Conservation (phyloP, 768 basidiomycete species). For the Panus rudis region DNA sequence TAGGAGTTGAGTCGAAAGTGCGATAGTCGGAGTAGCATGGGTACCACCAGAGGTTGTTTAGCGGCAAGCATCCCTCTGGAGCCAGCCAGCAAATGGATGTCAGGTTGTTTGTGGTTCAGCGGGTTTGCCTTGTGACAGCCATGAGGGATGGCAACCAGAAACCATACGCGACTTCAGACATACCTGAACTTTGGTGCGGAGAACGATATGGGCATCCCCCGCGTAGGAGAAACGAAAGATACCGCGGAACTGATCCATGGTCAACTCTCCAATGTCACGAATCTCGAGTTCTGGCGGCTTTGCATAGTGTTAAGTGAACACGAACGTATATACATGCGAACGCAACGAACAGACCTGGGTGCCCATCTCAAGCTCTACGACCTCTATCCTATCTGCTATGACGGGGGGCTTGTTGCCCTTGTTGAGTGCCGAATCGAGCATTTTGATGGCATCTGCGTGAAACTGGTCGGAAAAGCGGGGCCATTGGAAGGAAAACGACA, state of each 20-base stretch:
- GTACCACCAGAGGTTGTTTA: conserved; percentile 91
- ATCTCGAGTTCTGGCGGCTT: conserved; percentile 97
- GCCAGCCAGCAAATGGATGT: conserved; percentile 72
- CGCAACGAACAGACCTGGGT: conserved; percentile 59
- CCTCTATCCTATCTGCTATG: conserved; percentile 95
- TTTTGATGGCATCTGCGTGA: conserved; percentile 90
- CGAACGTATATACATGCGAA: not conserved
- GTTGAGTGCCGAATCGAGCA: conserved; percentile 95
- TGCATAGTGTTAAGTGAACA: not conserved
- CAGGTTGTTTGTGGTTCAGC: conserved; percentile 84
- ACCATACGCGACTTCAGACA: conserved; percentile 12
- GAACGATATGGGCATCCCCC: conserved; percentile 84
- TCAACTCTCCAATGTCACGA: conserved; percentile 95
- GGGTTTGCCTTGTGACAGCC: conserved; percentile 73
- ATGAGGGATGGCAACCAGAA: not conserved
- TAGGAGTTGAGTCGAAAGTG: conserved; percentile 91
- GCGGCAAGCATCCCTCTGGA: conserved; percentile 89
- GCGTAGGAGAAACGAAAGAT: conserved; percentile 94
- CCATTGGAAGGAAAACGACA: conserved; percentile 94
- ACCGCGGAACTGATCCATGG: conserved; percentile 91
- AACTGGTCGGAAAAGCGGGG: conserved; percentile 96
- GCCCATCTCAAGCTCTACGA: conserved; percentile 99
- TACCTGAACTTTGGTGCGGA: conserved; percentile 91
- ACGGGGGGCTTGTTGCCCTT: conserved; percentile 97
- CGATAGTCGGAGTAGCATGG: conserved; percentile 97